These are phyloP conservation scores for Wickerhamomyces hampshirensis DNA, from an alignment of 805 yeast species.

Conservation along the genomic window DNA sequence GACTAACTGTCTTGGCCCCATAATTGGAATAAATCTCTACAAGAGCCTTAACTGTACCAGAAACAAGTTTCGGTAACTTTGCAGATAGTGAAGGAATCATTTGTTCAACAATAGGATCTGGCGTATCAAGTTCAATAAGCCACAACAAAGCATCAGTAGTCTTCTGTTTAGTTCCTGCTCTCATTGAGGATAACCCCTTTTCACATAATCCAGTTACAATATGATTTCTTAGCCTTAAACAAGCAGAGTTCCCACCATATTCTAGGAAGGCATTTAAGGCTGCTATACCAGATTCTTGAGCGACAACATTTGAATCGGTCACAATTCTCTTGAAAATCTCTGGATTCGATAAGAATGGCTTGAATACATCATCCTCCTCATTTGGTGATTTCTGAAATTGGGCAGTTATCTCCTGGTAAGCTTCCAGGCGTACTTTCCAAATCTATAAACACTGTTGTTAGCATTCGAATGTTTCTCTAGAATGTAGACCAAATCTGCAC, in stretches of 20 bases:
- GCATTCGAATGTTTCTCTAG: slow-evolving; percentile 1
- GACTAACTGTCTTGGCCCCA: slow-evolving; percentile 60
- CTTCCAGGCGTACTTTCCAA: slow-evolving; percentile 85
- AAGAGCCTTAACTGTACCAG: slow-evolving; percentile 58
- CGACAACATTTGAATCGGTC: slow-evolving; percentile 81
- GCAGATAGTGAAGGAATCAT: slow-evolving; percentile 58
- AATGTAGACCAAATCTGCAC: slow-evolving; percentile 15
- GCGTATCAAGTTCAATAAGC: slow-evolving; percentile 61
- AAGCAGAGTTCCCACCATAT: slow-evolving; percentile 45
- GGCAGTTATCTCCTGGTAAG: slow-evolving; percentile 63
- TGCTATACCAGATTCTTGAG: slow-evolving; percentile 77
- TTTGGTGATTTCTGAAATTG: slow-evolving; percentile 49
- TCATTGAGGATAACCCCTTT: slow-evolving; percentile 72
- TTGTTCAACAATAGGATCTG: slow-evolving; percentile 63
- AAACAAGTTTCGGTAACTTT: slow-evolving; percentile 72
- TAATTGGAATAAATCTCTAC: slow-evolving; percentile 43
- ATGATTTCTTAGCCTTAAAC: slow-evolving; percentile 35
- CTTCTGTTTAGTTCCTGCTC: slow-evolving; percentile 68
- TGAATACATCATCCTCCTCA: slow-evolving; percentile 53
- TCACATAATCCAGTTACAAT: slow-evolving; percentile 59
- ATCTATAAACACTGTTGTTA: slow-evolving; percentile 14
- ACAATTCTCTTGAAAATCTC: slow-evolving; percentile 54
- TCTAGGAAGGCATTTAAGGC: slow-evolving; percentile 52
- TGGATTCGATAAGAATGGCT: slow-evolving; percentile 45
- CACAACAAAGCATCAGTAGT: slow-evolving; percentile 57